These are phyloP conservation scores for Chalara sp. DNA, from an alignment of 2,329 filamentous ascomycete genomes.

Conservation along the genomic window DNA sequence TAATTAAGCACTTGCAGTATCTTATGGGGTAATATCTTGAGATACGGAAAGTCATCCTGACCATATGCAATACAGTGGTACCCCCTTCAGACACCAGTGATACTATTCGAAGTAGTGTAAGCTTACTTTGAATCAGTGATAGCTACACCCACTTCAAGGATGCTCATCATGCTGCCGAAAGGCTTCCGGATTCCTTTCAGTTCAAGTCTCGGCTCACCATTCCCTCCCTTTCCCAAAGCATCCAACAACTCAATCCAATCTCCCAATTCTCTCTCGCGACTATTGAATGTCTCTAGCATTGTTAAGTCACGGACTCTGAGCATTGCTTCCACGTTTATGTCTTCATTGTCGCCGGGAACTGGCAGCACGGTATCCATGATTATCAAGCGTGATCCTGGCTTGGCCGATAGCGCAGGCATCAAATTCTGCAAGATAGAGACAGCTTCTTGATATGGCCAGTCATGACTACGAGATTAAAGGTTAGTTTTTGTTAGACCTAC, in stretches of 20 bases:
- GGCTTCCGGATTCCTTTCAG: not conserved
- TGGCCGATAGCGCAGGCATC: constrained; percentile 3
- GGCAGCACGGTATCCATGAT: constrained; percentile 30
- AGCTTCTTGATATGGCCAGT: constrained; percentile 38
- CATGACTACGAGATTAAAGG: constrained; percentile 25
- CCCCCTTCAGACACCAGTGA: too few species aligned
- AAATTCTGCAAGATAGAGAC: constrained; percentile 29
- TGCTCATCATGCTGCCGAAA: not conserved
- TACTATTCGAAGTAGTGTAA: too few species aligned
- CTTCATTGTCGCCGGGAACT: constrained; percentile 18
- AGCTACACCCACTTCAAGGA: too few species aligned
- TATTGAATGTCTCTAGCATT: constrained; percentile 30
- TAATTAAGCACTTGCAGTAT: too few species aligned
- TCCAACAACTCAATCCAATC: constrained; percentile 28
- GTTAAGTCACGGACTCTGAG: constrained; percentile 28
- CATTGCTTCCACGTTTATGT: constrained; percentile 15
- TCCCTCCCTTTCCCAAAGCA: constrained; percentile 11
- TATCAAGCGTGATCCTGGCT: constrained; percentile 6
- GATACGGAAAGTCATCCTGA: too few species aligned
- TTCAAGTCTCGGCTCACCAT: too few species aligned
- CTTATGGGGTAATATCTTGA: too few species aligned
- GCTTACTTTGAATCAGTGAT: too few species aligned
- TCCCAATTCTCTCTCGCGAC: constrained; percentile 25
- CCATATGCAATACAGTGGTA: too few species aligned
- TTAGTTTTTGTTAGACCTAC: too few species aligned